These are phyloP conservation scores for Panus rudis DNA, from an alignment of 768 basidiomycete genomes.

Conservation along the genomic window DNA sequence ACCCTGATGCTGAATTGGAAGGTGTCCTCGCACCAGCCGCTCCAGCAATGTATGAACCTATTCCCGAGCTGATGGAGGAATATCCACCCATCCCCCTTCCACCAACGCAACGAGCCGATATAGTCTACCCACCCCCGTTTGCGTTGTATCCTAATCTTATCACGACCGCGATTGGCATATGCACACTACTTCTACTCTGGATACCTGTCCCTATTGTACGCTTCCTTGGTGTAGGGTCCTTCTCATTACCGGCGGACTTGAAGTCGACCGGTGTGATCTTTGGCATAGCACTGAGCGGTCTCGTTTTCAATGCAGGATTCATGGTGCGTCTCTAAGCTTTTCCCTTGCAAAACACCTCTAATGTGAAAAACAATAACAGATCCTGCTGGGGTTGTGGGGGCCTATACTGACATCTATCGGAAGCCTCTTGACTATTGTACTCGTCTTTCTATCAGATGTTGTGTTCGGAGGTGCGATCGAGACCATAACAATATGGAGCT, in stretches of 20 bases:
- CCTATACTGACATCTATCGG: constrained; percentile 86
- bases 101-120: no score
- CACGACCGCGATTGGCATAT: constrained; percentile 73
- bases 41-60: constrained; percentile 28
- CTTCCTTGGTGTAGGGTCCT: constrained; percentile 54
- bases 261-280: constrained; percentile 44
- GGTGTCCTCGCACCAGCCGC: constrained; percentile 40
- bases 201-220: constrained; percentile 73
- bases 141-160: constrained; percentile 81
- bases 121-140: constrained; percentile 61
- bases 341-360: not conserved
- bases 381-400: constrained; percentile 80
- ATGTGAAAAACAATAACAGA: constrained; percentile 32
- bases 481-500: constrained; percentile 60
- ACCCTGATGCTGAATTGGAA: constrained; percentile 43
- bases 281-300: constrained; percentile 65
- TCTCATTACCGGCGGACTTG: constrained; percentile 52
- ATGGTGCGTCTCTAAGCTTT: constrained; percentile 47
- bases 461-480: constrained; percentile 59
- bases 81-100: constrained; percentile 18
- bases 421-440: constrained; percentile 88
- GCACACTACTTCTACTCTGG: constrained; percentile 71
- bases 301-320: constrained; percentile 77
- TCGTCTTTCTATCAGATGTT: constrained; percentile 77
- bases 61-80: constrained; percentile 11